A percentile compares a stretch with the other conserved stretches of the same genome.
These are phyloP conservation scores for Rhizoclosmatium sp. DNA, from an alignment of 192 early-diverging fungal species.

Conservation along the genomic window DNA sequence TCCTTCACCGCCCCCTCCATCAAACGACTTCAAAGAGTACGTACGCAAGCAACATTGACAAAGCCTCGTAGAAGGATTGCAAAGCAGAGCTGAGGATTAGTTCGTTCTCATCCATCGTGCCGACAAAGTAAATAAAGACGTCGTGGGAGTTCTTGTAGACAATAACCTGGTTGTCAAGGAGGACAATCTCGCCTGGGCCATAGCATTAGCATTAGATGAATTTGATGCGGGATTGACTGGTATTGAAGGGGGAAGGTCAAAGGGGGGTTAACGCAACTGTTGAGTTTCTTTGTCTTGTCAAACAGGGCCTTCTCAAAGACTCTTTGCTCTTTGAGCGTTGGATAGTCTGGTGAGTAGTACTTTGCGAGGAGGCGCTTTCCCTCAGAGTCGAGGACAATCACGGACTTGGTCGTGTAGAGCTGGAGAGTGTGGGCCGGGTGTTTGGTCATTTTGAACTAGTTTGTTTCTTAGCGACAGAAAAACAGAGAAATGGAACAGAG, in stretches of 20 bases:
- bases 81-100: constrained; percentile 81
- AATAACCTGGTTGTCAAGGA: constrained; percentile 92
- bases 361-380: constrained; percentile 93
- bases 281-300: constrained; percentile 85
- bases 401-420: constrained; percentile 86
- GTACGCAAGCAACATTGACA: constrained; percentile 84
- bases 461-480: not conserved
- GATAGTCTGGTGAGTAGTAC: constrained; percentile 79
- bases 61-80: constrained; percentile 83
- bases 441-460: not conserved
- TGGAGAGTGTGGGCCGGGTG: constrained; percentile 67
- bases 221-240: not conserved
- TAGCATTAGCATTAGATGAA: no score
- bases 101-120: constrained; percentile 93
- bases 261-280: constrained; percentile 57
- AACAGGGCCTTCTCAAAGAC: constrained; percentile 92
- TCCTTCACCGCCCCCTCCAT: not conserved
- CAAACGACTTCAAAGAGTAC: not conserved
- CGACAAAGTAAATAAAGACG: constrained; percentile 91
- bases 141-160: constrained; percentile 87
- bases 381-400: constrained; percentile 89
- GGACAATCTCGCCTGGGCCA: constrained; percentile 81
- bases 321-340: constrained; percentile 82
- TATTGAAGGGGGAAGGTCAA: not conserved
- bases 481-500: not conserved